These are phyloP conservation scores for Nannochloris sp. DNA, from an alignment of 139 green algal species.

Conservation along the genomic window DNA sequence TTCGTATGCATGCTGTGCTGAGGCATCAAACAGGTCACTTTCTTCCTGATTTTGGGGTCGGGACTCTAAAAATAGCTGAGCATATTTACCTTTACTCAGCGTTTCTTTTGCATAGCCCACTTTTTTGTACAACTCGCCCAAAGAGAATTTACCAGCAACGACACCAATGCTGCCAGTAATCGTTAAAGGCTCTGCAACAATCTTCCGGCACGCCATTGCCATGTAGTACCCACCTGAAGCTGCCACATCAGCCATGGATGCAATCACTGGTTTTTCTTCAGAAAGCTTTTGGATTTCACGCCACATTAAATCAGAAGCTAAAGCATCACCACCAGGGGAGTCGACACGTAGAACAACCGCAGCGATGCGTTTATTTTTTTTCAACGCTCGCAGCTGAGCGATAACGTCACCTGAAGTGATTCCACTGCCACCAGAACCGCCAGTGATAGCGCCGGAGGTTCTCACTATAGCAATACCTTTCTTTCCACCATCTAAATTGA, in stretches of 20 bases:
- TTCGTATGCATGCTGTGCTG: conserved; percentile 73
- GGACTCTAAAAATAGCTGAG: conserved; percentile 37
- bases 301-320: conserved; percentile 95
- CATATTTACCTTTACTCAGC: conserved; percentile 68
- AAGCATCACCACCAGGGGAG: conserved; percentile 78
- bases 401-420: conserved; percentile 52
- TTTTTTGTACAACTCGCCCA: conserved; percentile 67
- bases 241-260: conserved; percentile 90
- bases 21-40: conserved; percentile 61
- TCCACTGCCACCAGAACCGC: conserved; percentile 5
- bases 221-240: conserved; percentile 95
- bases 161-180: conserved; percentile 92
- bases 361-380: conserved; percentile 39
- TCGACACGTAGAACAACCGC: conserved; percentile 89
- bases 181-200: conserved; percentile 85
- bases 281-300: conserved; percentile 55
- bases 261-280: conserved; percentile 85
- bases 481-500: conserved; percentile 48
- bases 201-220: conserved; percentile 60
- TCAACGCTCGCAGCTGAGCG: conserved; percentile 36
- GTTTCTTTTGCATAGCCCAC: conserved; percentile 72
- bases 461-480: conserved; percentile 81
- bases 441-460: conserved; percentile 48
- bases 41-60: conserved; percentile 75
- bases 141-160: conserved; percentile 21